Evolutionary conservation across 192 early-diverging fungal species (phyloP), one percentile per base, ranked within the genome.

Genomic region (Rhizophagus sp.): DNA sequence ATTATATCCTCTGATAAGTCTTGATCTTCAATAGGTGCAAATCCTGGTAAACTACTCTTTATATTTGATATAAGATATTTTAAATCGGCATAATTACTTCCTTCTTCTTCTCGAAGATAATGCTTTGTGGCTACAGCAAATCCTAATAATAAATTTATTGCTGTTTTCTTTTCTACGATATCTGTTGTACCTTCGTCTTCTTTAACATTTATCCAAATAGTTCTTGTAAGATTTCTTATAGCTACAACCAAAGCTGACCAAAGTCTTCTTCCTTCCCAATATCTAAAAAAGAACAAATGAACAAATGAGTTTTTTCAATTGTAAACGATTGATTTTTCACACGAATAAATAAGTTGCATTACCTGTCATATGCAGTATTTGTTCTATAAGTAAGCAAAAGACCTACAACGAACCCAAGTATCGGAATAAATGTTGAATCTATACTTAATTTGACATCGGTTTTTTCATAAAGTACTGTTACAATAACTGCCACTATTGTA

Each of bases 261-360:
- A n/a, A 91, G 82, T 78, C 92, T 88, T 61, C 97, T 89, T n/a
- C 94, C 97, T 85, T 97, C 97, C 92, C 91, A 96, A 86, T 90
- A 97, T 41, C 95, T 87, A 78, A 84, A 90, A 88, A 4, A 8
- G 19, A 34, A 64, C 44, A 5, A 12, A 12, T 13, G 4, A 9
- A 1, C 44, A 5, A 12, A 12, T 13, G 4, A 9, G 1, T 11
- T 13, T 47, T 12, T 2, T 36, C 34, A 36, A 36, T 36, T 36
- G 34, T 36, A 4, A 47, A 12, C 11, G 0, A 0, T 12, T 12
- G 9, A 19, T 4, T 19, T 57, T 57, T 57, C 50, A 15, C 50
- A 15, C 50, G 5, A 57, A 11, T 57, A 19, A 57, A 22, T 1
- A 12, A 44, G 11, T 47, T 47, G 9, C 11, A 12, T 57, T 57